Base-by-base conservation (phyloP, 805 yeast species). In the Zygoascus flipseniorum region DNA sequence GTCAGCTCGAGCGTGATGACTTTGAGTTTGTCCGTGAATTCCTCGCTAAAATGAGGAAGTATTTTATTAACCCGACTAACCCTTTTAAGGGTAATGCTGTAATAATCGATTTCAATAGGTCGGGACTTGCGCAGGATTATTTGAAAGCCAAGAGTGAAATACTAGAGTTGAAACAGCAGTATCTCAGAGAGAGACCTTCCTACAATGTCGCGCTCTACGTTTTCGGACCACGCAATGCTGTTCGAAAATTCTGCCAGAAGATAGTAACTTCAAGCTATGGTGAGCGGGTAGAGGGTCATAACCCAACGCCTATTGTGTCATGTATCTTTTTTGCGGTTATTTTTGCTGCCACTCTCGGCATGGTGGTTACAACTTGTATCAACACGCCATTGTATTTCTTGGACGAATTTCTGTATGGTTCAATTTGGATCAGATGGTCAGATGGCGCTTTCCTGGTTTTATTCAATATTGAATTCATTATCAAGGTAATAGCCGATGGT, bases 401-500 rank as follows among this genome's bases (percentile, higher is more conserved):
- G 53, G 76, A 72, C 55, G 61, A 64, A 5, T 63, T 50, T 18
- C 45, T 58, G 42, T 44, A 55, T 10, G 45, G 48, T 31, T 50
- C 31, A 48, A 78, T 77, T 53, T 86, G 95, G 93, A 71, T 82
- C 1, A 70, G 80, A 8, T 75, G 73, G 59, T 58, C 77, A 28
- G 96, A 89, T 62, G 58, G 81, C 5, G 72, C 77, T 0, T 86
- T 87, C 64, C 76, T 82, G 16, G 58, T 72, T 2, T 60, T 88
- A 1, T 89, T 89, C 66, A 71, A 85, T 0, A 1, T 79, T 3
- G 99, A 92, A 62, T 86, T 89, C 55, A 26, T 78, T 1, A 79
- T 90, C 32, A 87, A 87, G 62, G 77, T 87, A 1, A 66, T 86
- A 11, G 98, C 99, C 0, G 98, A 92, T 69, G 99, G 99, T 0